These are phyloP conservation scores for Raddia distichophylla DNA, from an alignment of 176 grass and related monocot species.

Conservation along the genomic window DNA sequence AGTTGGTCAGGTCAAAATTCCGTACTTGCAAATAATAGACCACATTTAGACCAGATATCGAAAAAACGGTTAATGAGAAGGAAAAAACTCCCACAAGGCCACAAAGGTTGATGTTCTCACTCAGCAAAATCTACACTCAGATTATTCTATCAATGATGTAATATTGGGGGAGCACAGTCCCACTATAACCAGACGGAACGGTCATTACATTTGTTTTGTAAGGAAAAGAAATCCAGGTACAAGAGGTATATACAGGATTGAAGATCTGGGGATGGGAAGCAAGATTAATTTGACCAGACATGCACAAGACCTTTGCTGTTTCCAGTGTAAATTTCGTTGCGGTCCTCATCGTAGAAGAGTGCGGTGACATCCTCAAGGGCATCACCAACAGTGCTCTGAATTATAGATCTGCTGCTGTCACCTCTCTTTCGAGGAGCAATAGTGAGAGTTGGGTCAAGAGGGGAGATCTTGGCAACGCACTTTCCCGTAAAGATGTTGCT, in stretches of 20 bases:
- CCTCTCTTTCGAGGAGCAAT: constrained; percentile 51
- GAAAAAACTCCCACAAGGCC: not conserved
- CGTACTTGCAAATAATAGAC: not conserved
- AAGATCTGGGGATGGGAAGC: not conserved
- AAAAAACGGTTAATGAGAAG: not conserved
- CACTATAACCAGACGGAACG: constrained; percentile 26
- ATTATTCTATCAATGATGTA: constrained; percentile 44
- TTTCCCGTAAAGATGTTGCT: constrained; percentile 79
- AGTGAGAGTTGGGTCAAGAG: constrained; percentile 52
- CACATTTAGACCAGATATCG: not conserved
- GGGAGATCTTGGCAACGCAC: constrained; percentile 70
- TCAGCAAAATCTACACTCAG: constrained; percentile 33
- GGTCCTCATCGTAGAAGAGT: constrained; percentile 67
- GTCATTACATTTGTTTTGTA: constrained; percentile 40
- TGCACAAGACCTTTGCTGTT: constrained; percentile 71
- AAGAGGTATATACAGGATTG: constrained; percentile 41
- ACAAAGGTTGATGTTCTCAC: not conserved
- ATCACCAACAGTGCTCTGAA: constrained; percentile 59
- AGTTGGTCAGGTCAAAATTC: not conserved
- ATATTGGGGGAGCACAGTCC: constrained; percentile 23
- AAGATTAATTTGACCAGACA: constrained; percentile 66
- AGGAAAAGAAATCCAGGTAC: not conserved
- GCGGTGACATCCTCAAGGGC: constrained; percentile 71
- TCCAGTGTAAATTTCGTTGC: constrained; percentile 79
- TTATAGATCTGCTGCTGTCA: constrained; percentile 46